These are phyloP conservation scores for Casuarina equisetifolia DNA, from an alignment of 306 rosid species.

Conservation along the genomic window DNA sequence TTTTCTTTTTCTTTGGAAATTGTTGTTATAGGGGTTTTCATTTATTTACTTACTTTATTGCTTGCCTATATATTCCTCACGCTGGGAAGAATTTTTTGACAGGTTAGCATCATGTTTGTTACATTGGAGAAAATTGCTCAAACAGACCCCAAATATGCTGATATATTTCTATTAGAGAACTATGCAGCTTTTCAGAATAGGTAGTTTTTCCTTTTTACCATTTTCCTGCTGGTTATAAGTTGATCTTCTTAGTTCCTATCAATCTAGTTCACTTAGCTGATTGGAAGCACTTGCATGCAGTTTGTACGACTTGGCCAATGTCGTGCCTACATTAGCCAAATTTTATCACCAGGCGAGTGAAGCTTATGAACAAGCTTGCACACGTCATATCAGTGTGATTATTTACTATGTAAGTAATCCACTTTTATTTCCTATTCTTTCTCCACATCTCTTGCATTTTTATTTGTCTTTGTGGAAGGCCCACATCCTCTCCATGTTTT, in stretches of 20 bases:
- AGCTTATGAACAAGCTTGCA: slow-evolving; percentile 93
- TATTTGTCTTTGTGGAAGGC: neutral
- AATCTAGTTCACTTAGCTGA: slow-evolving; percentile 26
- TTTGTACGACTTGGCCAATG: slow-evolving; percentile 93
- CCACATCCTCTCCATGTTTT: slow-evolving; percentile 7
- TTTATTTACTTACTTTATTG: neutral
- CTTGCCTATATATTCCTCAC: slow-evolving; percentile 16
- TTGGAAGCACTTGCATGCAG: slow-evolving; percentile 41
- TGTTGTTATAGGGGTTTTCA: slow-evolving; percentile 1
- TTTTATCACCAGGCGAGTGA: slow-evolving; percentile 99
- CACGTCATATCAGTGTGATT: slow-evolving; percentile 85
- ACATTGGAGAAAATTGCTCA: slow-evolving; percentile 87
- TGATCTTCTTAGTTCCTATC: slow-evolving; percentile 20
- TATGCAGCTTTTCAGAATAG: slow-evolving; percentile 99
- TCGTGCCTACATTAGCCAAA: slow-evolving; percentile 96
- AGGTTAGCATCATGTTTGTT: slow-evolving; percentile 97
- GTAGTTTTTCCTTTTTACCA: slow-evolving; percentile 33
- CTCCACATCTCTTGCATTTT: neutral
- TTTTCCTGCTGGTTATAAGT: slow-evolving; percentile 8
- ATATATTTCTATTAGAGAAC: slow-evolving; percentile 88
- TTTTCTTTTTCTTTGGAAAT: neutral
- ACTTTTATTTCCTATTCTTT: slow-evolving; percentile 8
- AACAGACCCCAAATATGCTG: slow-evolving; percentile 85
- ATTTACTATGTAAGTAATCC: slow-evolving; percentile 71
- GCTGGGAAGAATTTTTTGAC: slow-evolving; percentile 36